Conservation (phyloP, 768 basidiomycete genomes). For the Pholiota conissans region DNA sequence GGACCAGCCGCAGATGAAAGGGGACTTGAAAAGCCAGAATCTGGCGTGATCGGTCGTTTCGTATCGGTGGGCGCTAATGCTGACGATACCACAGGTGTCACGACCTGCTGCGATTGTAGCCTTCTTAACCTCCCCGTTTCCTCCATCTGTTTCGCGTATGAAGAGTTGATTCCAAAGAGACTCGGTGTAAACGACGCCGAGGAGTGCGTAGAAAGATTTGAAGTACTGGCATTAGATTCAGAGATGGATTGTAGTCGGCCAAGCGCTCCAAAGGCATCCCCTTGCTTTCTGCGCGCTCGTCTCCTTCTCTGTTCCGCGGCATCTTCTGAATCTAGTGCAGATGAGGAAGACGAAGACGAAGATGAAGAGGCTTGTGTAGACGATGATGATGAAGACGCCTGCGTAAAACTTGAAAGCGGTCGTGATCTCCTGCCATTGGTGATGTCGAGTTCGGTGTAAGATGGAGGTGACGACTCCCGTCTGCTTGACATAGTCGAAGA, state of each 20-base stretch:
- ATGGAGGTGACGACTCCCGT: neutral
- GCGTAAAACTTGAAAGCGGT: neutral
- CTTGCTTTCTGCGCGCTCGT: neutral
- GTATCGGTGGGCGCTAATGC: neutral
- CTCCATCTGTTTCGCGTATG: constrained; percentile 2
- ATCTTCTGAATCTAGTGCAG: neutral
- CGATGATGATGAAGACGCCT: neutral
- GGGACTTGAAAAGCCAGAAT: neutral
- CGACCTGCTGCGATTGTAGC: neutral
- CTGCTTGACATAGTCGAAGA: neutral
- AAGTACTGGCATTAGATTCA: neutral
- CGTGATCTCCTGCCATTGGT: neutral
- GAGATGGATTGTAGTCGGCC: constrained; percentile 1
- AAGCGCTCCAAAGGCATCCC: neutral
- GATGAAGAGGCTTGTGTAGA: neutral
- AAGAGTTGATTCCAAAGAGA: neutral
- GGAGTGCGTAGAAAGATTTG: neutral
- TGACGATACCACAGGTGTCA: neutral
- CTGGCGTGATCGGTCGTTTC: neutral
- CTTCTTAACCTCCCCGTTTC: constrained; percentile 1
- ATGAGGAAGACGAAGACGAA: neutral
- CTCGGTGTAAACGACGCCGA: neutral
- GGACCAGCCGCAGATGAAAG: neutral
- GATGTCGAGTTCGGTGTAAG: neutral
- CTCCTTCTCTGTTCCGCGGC: neutral